Percentiles rank a stretch among this genome's conserved stretches.
Evolutionary conservation across 2,329 filamentous ascomycete species (phyloP).

Genomic region (Ophiostoma ulmi): DNA sequence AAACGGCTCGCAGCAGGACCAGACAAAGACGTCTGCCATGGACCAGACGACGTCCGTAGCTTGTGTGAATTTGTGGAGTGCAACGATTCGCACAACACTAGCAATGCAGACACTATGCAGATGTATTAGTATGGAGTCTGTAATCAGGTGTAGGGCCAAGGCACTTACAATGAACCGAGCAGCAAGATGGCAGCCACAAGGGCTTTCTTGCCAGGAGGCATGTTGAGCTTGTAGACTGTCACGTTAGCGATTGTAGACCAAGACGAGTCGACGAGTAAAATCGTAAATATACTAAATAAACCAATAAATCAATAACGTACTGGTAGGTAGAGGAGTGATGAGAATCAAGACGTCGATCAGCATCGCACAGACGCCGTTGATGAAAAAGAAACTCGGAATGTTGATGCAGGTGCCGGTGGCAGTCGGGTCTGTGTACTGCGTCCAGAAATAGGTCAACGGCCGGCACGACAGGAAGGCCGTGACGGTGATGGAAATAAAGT

Average conservation of each 20-base stretch:
- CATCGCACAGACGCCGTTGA: constrained; percentile 4
- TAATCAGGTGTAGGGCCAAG: too few relatives aligned
- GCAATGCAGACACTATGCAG: not conserved
- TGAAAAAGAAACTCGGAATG: not conserved
- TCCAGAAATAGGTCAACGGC: not conserved
- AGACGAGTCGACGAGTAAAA: too few relatives aligned
- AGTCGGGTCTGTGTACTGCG: not conserved
- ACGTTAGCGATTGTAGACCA: not conserved
- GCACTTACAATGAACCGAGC: not conserved
- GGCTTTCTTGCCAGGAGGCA: not conserved
- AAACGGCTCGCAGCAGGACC: constrained; percentile 9
- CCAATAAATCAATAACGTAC: not conserved
- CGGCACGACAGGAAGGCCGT: not conserved
- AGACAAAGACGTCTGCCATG: constrained; percentile 6
- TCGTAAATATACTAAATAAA: too few relatives aligned
- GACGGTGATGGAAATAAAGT: not conserved
- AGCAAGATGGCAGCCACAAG: not conserved
- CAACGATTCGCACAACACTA: not conserved
- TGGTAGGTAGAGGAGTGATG: not conserved
- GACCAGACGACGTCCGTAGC: not conserved
- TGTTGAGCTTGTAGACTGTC: constrained; percentile 11
- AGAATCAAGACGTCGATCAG: constrained; percentile 2
- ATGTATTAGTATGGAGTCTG: not conserved
- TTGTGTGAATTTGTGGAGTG: not conserved
- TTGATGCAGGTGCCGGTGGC: not conserved